Evolutionary conservation across 352 stramenopile species (phyloP), one percentile per base, ranked within the genome.

Genomic region (Phytophthora multivora): DNA sequence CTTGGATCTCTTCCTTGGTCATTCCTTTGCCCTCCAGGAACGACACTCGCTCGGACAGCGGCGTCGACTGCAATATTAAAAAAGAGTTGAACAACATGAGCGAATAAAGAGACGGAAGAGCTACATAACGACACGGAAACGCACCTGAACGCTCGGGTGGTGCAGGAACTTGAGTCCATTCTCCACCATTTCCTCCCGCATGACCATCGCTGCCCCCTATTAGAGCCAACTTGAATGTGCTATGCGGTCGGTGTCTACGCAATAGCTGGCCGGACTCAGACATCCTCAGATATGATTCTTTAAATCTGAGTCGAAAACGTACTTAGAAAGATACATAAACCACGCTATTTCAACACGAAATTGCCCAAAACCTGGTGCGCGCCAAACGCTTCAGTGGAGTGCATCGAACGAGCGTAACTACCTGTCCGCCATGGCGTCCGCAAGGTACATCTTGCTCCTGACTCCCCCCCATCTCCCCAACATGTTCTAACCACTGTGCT

Each of bases 1-100:
- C 75, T 56, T 92, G 83, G 41, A 92, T 92, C 65, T 90, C 85
- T 48, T 91, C 75, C 43, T 90, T 89, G 10, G 75, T 89, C 77
- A 94, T 77, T 3, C 85, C 85, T 63, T 94, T 94, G 39, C 86
- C 77, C 64, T 92, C 85, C 26, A 94, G 62, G 59, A 94, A 94
- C 10, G 71, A 80, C 51, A 92, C 76, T 33, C 85, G 83, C 61
- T 94, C 83, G 1, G 83, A 89, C 43, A 94, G 60, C 26, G 85
- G 85, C 56, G 85, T 92, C 8, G 80, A 53, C 63, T 70, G 50
- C 28, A 49, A 8, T 19, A 51, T 12, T 38, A 10, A 35, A 10
- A 42, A 8, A 59, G 52, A 11, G n/a, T 15, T 2, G 33, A 15
- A 36, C 19, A 23, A 23, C 2, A 23, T 23, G 11, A 59, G 21